Evolutionary conservation across 305 asterid genomes (phyloP).

Genomic region (Ilex paraguariensis): DNA sequence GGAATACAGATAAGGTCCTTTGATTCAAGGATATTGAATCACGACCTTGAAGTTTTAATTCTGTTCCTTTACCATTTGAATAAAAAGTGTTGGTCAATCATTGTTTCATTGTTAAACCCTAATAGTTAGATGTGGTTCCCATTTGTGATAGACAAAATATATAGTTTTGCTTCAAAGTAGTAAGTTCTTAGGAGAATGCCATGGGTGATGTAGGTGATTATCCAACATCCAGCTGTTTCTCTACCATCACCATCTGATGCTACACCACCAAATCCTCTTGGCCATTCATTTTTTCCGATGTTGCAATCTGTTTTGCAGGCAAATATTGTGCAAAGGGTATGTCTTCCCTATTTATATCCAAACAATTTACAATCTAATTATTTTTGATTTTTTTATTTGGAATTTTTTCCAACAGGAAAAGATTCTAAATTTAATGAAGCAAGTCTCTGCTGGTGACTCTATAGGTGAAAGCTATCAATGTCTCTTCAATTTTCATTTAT

Average conservation of each 20-base stretch:
- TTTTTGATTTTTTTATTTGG: not conserved
- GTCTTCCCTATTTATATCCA: constrained; percentile 3
- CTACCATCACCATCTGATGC: constrained; percentile 42
- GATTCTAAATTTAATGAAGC: constrained; percentile 74
- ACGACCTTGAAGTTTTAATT: too few species aligned
- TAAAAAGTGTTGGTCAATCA: too few species aligned
- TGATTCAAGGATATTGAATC: too few species aligned
- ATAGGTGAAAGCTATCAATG: constrained; percentile 42
- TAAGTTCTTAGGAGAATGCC: constrained; percentile 14
- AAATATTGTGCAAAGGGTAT: constrained; percentile 87
- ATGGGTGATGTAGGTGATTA: constrained; percentile 44
- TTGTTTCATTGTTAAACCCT: too few species aligned
- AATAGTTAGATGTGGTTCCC: too few species aligned
- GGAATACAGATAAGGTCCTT: too few species aligned
- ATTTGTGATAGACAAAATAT: too few species aligned
- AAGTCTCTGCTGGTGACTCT: constrained; percentile 47
- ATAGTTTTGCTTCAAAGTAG: too few species aligned
- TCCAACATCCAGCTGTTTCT: constrained; percentile 38
- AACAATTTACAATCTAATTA: too few species aligned
- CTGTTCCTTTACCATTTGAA: too few species aligned
- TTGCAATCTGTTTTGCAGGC: constrained; percentile 64
- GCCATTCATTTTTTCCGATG: constrained; percentile 42
- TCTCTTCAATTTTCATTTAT: not conserved
- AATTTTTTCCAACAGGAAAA: constrained; percentile 43
- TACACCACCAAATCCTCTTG: constrained; percentile 36